Conservation (phyloP, 305 asterid species). For the Solanum chacoense region DNA sequence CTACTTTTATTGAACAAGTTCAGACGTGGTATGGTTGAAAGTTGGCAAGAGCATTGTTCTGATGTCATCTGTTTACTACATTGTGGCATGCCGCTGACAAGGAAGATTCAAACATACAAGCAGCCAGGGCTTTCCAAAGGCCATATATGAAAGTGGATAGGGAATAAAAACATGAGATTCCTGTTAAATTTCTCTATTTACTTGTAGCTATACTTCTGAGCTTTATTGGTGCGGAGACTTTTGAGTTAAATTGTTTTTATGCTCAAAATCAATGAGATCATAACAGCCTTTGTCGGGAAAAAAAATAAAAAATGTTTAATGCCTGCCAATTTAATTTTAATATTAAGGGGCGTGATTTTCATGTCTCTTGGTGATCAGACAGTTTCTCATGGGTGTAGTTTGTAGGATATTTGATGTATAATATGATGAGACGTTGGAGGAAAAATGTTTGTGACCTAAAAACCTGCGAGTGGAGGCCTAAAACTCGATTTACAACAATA, state of each 20-base stretch:
- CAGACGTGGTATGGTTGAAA: neutral
- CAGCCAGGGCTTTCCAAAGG: neutral
- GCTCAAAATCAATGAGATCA: neutral
- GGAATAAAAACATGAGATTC: neutral
- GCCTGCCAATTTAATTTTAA: neutral
- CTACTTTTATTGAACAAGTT: constrained; percentile 49
- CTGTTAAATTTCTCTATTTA: neutral
- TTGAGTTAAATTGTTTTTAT: neutral
- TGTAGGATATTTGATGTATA: neutral
- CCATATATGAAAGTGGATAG: neutral
- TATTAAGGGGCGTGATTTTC: neutral
- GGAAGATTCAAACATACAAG: neutral
- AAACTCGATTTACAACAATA: neutral
- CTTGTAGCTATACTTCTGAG: neutral
- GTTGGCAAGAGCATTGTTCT: neutral
- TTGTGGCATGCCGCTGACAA: neutral
- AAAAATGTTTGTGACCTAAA: neutral
- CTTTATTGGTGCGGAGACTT: neutral
- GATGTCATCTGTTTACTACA: neutral
- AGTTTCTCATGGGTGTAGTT: neutral
- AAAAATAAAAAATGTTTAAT: neutral
- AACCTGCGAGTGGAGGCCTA: neutral
- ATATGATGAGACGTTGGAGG: neutral
- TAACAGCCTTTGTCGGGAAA: neutral
- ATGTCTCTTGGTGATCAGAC: neutral